A percentile compares a stretch with the other conserved stretches of the same genome.
Evolutionary conservation across 495 filamentous ascomycete species (phyloP).

Genomic region (Hypoxylon subgilvum): DNA sequence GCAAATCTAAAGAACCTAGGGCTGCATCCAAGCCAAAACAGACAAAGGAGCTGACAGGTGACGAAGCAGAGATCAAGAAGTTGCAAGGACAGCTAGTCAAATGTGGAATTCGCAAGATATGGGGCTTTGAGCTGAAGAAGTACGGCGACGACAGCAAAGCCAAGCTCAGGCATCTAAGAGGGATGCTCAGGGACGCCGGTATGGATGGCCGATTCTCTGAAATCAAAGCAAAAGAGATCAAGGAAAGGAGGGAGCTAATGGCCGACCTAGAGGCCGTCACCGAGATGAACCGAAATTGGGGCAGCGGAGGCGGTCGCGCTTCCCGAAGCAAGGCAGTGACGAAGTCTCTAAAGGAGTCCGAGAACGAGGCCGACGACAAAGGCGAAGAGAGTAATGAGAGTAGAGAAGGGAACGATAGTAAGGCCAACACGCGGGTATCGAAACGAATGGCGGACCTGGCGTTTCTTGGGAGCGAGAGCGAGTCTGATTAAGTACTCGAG

Average conservation of each 20-base stretch:
- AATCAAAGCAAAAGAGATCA: constrained; percentile 83
- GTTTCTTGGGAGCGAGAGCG: constrained; percentile 54
- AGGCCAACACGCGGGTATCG: constrained; percentile 37
- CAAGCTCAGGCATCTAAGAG: constrained; percentile 82
- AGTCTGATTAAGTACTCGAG: constrained; percentile 47
- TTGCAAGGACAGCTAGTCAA: constrained; percentile 87
- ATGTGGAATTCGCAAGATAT: constrained; percentile 93
- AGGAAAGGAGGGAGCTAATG: constrained; percentile 78
- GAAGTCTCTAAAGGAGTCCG: constrained; percentile 35
- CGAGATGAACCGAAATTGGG: constrained; percentile 80
- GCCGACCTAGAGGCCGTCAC: constrained; percentile 83
- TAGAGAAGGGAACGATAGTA: constrained; percentile 37
- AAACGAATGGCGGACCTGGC: constrained; percentile 51
- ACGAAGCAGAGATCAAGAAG: constrained; percentile 85
- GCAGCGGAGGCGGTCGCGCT: constrained; percentile 49
- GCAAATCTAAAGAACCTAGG: constrained; percentile 34
- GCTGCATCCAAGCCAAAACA: constrained; percentile 25
- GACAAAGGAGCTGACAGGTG: constrained; percentile 61
- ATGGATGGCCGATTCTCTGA: constrained; percentile 87
- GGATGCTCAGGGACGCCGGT: constrained; percentile 77
- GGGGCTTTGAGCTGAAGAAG: constrained; percentile 81
- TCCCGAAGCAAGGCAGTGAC: constrained; percentile 42
- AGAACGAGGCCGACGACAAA: constrained; percentile 49
- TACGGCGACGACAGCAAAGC: constrained; percentile 69
- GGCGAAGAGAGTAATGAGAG: constrained; percentile 51